A percentile compares a stretch with the other conserved stretches of the same genome.
These are phyloP conservation scores for Colletotrichum sp. DNA, from an alignment of 2,329 filamentous ascomycete genomes.

Conservation along the genomic window DNA sequence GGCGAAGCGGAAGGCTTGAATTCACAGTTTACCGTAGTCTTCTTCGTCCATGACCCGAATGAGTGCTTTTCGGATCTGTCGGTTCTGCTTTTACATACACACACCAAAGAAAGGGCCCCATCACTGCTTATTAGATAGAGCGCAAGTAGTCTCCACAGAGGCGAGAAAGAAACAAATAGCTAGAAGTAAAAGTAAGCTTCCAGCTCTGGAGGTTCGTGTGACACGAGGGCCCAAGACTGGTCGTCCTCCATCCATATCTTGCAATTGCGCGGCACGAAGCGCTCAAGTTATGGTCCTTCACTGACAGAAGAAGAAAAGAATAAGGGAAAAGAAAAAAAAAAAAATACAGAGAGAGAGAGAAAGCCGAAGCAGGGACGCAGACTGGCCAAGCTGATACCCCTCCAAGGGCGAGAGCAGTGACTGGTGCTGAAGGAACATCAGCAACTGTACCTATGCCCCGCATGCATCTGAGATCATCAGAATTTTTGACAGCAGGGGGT, in stretches of 20 bases:
- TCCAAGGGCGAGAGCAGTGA: background rate
- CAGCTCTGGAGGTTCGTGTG: background rate
- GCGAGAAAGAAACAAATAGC: background rate
- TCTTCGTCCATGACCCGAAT: background rate
- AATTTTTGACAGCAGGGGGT: slow-evolving; percentile 18
- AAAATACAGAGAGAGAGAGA: no score
- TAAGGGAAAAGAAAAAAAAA: background rate
- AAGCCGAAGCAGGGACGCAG: background rate
- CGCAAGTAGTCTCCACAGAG: background rate
- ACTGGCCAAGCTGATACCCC: background rate
- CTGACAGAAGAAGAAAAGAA: background rate
- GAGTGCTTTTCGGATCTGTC: background rate
- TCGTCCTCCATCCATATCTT: background rate
- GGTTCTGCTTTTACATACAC: background rate
- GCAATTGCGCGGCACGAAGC: background rate
- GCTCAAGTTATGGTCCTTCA: background rate
- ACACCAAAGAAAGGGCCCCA: background rate
- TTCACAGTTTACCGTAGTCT: background rate
- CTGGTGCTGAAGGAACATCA: background rate
- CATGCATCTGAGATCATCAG: slow-evolving; percentile 23
- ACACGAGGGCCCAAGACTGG: background rate
- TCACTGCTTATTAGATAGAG: slow-evolving; percentile 4
- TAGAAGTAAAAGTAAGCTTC: background rate
- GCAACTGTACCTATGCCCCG: slow-evolving; percentile 7
- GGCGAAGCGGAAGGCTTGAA: slow-evolving; percentile 7